Percentiles rank a stretch among this genome's conserved stretches.
phyloP scores from a whole-genome alignment of 2,329 filamentous ascomycete species.

The Magnaporthiopsis rhizophila region DNA sequence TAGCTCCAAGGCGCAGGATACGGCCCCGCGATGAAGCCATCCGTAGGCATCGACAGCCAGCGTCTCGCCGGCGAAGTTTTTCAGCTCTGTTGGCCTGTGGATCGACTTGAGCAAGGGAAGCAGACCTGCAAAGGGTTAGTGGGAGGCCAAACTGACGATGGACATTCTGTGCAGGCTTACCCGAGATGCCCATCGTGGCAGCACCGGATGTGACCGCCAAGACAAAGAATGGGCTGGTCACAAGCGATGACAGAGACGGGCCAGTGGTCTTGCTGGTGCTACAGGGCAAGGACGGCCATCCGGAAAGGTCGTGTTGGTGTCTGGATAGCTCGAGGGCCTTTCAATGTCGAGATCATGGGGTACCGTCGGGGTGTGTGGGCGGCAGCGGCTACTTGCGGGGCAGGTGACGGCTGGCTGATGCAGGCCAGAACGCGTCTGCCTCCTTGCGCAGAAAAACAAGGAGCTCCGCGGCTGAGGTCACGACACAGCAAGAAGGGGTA shows the following conservation, averaged over 20 bases:
- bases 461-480: background rate
- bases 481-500: background rate
- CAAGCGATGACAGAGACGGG: background rate
- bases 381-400: background rate
- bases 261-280: background rate
- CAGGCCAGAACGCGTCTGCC: background rate
- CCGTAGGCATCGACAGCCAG: conserved; percentile 96
- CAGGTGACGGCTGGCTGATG: background rate
- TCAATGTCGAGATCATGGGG: background rate
- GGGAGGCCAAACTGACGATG: conserved; percentile 7
- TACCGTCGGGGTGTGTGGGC: background rate
- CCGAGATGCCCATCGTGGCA: conserved; percentile 4
- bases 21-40: conserved; percentile 91
- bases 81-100: conserved; percentile 78
- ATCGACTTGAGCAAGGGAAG: conserved; percentile 93
- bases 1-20: conserved; percentile 84
- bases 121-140: conserved; percentile 50
- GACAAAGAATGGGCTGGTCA: background rate
- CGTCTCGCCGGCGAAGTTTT: conserved; percentile 79
- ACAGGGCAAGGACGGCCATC: background rate
- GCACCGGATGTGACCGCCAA: background rate
- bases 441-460: background rate
- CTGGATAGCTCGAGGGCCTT: background rate
- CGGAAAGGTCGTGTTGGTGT: background rate
- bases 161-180: background rate